A percentile compares a stretch with the other conserved stretches of the same genome.
These are phyloP conservation scores for Ophiostoma himal-ulmi DNA, from an alignment of 2,329 filamentous ascomycete genomes.

Conservation along the genomic window DNA sequence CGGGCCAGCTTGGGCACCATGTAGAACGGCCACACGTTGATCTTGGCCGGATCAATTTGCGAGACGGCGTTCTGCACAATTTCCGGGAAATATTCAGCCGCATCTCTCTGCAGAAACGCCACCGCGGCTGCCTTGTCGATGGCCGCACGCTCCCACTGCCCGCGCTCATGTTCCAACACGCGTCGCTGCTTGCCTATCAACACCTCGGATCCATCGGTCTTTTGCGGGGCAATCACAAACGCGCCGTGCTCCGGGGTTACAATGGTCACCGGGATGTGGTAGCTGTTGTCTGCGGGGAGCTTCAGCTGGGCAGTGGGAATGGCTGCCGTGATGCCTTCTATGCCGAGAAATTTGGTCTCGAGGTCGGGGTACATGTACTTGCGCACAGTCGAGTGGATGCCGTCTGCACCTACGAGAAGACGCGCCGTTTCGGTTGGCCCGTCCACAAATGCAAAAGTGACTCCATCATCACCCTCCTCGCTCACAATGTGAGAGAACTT, in stretches of 20 bases:
- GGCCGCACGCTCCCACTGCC: background rate
- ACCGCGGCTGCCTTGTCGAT: background rate
- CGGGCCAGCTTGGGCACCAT: conserved; percentile 41
- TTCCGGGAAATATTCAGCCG: background rate
- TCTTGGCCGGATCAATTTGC: conserved; percentile 30
- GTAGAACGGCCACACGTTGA: conserved; percentile 48
- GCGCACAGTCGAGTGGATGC: background rate
- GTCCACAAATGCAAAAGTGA: background rate
- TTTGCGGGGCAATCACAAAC: background rate
- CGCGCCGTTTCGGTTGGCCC: background rate
- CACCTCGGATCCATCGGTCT: background rate
- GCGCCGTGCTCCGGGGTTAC: background rate
- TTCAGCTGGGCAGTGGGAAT: background rate
- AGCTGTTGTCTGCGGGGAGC: background rate
- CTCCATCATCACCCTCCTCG: background rate
- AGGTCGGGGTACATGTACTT: background rate
- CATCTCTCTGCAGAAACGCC: background rate
- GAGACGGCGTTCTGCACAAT: background rate
- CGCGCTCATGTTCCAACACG: background rate
- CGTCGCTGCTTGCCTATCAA: background rate
- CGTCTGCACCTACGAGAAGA: background rate
- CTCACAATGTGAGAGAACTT: background rate
- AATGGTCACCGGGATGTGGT: background rate
- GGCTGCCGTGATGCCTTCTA: background rate
- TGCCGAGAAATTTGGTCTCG: background rate